These are phyloP conservation scores for Metarhizium robertsii DNA, from an alignment of 2,329 filamentous ascomycete genomes.

Conservation along the genomic window DNA sequence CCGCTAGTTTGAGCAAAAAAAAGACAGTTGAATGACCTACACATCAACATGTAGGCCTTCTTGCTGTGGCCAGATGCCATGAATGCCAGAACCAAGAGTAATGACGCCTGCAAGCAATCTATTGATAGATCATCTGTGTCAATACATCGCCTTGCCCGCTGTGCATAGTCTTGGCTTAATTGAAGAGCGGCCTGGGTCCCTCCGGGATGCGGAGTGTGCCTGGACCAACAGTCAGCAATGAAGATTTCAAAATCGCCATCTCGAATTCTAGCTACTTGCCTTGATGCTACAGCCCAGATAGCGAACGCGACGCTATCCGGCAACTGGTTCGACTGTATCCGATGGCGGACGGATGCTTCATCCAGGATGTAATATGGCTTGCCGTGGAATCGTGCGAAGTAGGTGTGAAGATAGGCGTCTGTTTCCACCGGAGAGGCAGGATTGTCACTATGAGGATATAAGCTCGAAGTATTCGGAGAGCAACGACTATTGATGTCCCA, in stretches of 20 bases:
- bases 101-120: constrained; percentile 64
- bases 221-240: constrained; percentile 4
- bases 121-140: constrained; percentile 76
- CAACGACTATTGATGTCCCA: neutral
- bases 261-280: constrained; percentile 32
- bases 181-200: constrained; percentile 59
- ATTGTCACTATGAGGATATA: constrained; percentile 27
- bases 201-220: constrained; percentile 59
- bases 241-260: constrained; percentile 1
- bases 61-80: constrained; percentile 72
- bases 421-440: constrained; percentile 40
- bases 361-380: constrained; percentile 78
- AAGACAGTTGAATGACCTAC: constrained; percentile 34
- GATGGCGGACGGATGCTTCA: constrained; percentile 64
- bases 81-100: constrained; percentile 67
- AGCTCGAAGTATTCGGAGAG: neutral
- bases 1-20: neutral
- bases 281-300: constrained; percentile 52
- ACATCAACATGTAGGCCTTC: constrained; percentile 78
- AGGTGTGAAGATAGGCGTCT: constrained; percentile 63
- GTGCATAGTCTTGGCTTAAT: constrained; percentile 63
- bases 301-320: constrained; percentile 44
- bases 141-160: constrained; percentile 58
- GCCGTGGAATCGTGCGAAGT: constrained; percentile 70
- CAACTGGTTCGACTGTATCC: constrained; percentile 59